These are phyloP conservation scores for Eutrema yunnanense DNA, from an alignment of 345 rosid genomes.

Conservation along the genomic window DNA sequence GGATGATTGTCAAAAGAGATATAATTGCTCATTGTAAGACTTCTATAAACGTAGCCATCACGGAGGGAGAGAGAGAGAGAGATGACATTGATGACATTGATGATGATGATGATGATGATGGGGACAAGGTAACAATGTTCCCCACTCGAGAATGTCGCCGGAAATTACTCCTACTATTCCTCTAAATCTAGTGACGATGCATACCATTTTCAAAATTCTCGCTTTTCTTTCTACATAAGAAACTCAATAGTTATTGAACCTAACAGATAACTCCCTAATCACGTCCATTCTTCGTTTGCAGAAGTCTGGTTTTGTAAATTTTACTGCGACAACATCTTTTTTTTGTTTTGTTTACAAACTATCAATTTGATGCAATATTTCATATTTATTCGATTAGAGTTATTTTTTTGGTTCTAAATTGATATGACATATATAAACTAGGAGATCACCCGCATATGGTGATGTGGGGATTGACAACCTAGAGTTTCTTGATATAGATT, in stretches of 20 bases:
- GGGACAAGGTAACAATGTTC: conserved; percentile 17
- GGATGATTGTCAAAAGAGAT: conserved; percentile 17
- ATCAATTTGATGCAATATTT: not conserved
- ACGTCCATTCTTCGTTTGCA: not conserved
- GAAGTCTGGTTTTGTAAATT: not conserved
- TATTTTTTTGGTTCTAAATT: not conserved
- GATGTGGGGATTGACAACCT: not conserved
- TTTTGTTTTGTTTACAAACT: not conserved
- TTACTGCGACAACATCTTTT: not conserved
- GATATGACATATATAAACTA: not conserved
- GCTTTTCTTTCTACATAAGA: not conserved
- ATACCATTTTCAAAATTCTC: not conserved
- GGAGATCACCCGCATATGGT: not conserved
- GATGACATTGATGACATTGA: not conserved
- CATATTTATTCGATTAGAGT: not conserved
- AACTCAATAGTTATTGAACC: not conserved
- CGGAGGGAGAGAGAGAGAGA: conserved; percentile 8
- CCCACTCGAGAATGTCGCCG: conserved; percentile 29
- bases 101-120: conserved; percentile 19
- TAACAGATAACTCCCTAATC: not conserved
- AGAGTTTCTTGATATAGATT: not conserved
- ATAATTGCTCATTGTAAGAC: conserved; percentile 20
- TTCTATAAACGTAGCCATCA: conserved; percentile 17
- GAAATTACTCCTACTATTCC: conserved; percentile 13
- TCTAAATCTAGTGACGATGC: not conserved